These are phyloP conservation scores for Chenopodium berlandieri DNA, from an alignment of 148 eudicot species.

Conservation along the genomic window DNA sequence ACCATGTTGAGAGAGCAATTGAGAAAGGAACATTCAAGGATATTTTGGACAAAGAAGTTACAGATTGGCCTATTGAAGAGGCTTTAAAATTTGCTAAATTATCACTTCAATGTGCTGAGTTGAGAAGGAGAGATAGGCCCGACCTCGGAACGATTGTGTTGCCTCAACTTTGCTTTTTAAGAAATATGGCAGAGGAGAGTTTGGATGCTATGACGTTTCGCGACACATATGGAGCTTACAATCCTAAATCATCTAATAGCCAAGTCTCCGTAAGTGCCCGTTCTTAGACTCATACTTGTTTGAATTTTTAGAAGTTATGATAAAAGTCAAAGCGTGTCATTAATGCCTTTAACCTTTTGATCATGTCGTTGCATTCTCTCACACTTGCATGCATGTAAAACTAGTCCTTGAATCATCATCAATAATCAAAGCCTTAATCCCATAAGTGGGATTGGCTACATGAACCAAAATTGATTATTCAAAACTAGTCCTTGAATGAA, in stretches of 20 bases:
- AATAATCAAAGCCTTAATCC: no score
- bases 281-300: neutral
- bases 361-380: no score
- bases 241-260: conserved; percentile 31
- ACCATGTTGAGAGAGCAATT: conserved; percentile 60
- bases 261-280: conserved; percentile 36
- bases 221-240: conserved; percentile 19
- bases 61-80: conserved; percentile 79
- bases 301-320: no score
- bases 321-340: no score
- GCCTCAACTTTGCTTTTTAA: conserved; percentile 58
- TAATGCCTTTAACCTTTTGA: no score
- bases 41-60: conserved; percentile 59
- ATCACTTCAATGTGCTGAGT: conserved; percentile 69
- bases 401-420: neutral
- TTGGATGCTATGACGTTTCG: conserved; percentile 27
- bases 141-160: conserved; percentile 67
- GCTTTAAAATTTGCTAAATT: conserved; percentile 59
- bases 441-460: no score
- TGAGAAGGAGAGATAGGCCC: conserved; percentile 79
- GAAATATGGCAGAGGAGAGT: conserved; percentile 54
- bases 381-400: no score
- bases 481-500: neutral
- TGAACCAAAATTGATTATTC: no score
- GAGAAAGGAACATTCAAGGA: conserved; percentile 55